Evolutionary conservation across 129 eudicot species (phyloP), one percentile per base, ranked within the genome.

Genomic region (sunflower (Helianthus annuus)): DNA sequence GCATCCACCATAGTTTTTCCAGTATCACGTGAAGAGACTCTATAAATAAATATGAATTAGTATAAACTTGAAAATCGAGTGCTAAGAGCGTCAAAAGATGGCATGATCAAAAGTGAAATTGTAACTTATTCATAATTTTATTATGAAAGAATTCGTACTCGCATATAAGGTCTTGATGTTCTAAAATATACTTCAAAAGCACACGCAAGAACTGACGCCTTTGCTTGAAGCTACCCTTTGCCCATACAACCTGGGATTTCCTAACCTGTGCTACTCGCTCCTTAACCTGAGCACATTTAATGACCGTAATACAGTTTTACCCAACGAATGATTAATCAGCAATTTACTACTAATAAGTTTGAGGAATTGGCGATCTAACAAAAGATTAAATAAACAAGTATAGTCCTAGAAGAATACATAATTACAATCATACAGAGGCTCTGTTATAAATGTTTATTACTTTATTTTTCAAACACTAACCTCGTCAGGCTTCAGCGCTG

Each of bases 1-100:
- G 98, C 98, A 87, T 94, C 98, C 69, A 88, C 84, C 96, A 90
- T 86, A 61, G 98, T 94, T 89, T 94, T 94, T 84, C 98, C 98
- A 69, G 98, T 94, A 73, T 94, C 98, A 57, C 97, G 98, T 57
- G 98, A 94, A 66, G 98, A 94, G 60, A 94, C 76, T 71, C 96
- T 88, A 73, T 75, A 63, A 79, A 65, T 14, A 63, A 39, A 63
- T 11, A 48, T 14, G 11, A 76, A 70, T 78, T 68, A 74, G 72
- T 39, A 16, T 54, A 51, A 51, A 71, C 76, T 53, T 34, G 58
- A 34, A 11, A 60, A 46, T 62, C 4, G 51, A 66, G 58, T 24
- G 48, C 57, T 39, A 24, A 6, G 49, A 55, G 5, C 11, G 66
- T 15, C 39, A 44, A 66, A 38, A 42, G 45, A 66, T 39, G 10